Evolutionary conservation across 2,329 filamentous ascomycete genomes (phyloP).

Genomic region (Diaporthe citrichinensis): DNA sequence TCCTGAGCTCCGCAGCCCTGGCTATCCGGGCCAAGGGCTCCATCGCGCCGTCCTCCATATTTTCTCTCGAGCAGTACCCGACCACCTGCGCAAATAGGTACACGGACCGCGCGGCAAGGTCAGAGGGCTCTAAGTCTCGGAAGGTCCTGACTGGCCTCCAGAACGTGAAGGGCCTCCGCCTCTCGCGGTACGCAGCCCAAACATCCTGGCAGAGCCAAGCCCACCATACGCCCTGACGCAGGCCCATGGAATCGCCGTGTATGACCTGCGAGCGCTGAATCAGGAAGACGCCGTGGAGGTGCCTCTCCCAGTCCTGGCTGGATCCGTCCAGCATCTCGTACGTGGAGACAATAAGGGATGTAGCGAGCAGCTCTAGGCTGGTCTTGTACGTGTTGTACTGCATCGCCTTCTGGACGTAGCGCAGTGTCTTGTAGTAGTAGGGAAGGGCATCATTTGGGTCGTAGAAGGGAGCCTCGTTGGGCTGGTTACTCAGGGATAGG

Average conservation of each 20-base stretch:
- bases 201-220: slow-evolving; percentile 51
- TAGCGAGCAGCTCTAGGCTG: slow-evolving; percentile 49
- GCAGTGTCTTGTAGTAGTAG: slow-evolving; percentile 49
- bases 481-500: not conserved
- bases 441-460: slow-evolving; percentile 45
- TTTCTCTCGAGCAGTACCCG: not conserved
- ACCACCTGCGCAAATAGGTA: slow-evolving; percentile 67
- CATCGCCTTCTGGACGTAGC: slow-evolving; percentile 49
- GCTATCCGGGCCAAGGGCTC: not conserved
- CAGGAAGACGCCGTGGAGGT: slow-evolving; percentile 49
- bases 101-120: slow-evolving; percentile 63
- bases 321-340: slow-evolving; percentile 51
- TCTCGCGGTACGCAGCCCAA: slow-evolving; percentile 50
- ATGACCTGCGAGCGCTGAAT: slow-evolving; percentile 49
- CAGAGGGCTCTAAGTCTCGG: slow-evolving; percentile 59
- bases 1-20: not conserved
- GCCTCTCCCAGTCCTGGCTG: slow-evolving; percentile 48
- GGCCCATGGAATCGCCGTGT: slow-evolving; percentile 47
- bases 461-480: not conserved
- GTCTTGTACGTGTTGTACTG: slow-evolving; percentile 46
- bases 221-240: slow-evolving; percentile 50
- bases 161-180: slow-evolving; percentile 47
- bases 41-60: not conserved
- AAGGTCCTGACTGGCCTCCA: slow-evolving; percentile 58
- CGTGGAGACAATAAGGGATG: slow-evolving; percentile 47